Conservation (phyloP, 768 basidiomycete genomes). For the Gloeopeniophorella convolvens region DNA sequence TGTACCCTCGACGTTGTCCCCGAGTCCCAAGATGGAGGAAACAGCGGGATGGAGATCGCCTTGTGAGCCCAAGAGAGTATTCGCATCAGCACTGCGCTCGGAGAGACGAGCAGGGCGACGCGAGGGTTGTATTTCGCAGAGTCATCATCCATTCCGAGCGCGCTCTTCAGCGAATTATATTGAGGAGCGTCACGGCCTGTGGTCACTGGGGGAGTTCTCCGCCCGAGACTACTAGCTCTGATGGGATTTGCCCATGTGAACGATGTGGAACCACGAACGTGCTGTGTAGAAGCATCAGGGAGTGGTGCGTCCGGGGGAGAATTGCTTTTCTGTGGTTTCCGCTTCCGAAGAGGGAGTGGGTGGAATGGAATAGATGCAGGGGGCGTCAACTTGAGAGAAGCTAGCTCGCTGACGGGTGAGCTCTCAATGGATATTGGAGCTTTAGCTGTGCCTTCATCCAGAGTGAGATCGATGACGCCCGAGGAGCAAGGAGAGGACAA, state of each 20-base stretch:
- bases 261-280: conserved; percentile 10
- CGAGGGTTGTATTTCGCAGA: no score
- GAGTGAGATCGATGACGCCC: conserved; percentile 15
- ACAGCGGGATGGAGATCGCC: conserved; percentile 12
- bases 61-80: neutral
- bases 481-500: no score
- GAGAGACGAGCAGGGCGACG: neutral
- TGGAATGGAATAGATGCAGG: neutral
- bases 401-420: conserved; percentile 8
- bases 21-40: conserved; percentile 8
- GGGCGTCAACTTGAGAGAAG: neutral
- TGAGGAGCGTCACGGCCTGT: neutral
- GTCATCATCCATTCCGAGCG: no score
- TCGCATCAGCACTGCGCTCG: neutral
- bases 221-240: neutral
- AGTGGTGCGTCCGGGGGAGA: conserved; percentile 3
- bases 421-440: conserved; percentile 13
- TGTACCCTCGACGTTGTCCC: neutral
- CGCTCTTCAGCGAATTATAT: neutral
- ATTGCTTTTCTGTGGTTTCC: neutral
- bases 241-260: neutral
- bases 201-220: neutral
- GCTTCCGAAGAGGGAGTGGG: neutral
- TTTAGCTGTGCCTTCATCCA: conserved; percentile 8
- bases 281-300: conserved; percentile 12